Conservation (phyloP, 2,329 filamentous ascomycete species). For the Botrytis porri region DNA sequence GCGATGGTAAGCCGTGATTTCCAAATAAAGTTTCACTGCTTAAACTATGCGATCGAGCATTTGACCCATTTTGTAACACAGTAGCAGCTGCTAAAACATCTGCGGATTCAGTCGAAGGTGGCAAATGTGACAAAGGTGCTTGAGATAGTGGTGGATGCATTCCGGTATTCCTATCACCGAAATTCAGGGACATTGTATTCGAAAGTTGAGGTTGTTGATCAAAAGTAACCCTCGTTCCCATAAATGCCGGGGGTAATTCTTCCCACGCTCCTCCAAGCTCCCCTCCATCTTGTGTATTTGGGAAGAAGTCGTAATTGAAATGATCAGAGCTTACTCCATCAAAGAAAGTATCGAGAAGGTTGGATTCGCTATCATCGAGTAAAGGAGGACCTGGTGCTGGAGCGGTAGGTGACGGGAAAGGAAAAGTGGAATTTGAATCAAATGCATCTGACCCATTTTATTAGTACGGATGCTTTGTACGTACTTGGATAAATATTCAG, state of each 20-base stretch:
- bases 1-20: slow-evolving; percentile 21
- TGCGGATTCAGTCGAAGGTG: slow-evolving; percentile 40
- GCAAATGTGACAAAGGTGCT: slow-evolving; percentile 21
- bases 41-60: slow-evolving; percentile 34
- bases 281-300: slow-evolving; percentile 46
- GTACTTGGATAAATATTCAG: not conserved
- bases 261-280: slow-evolving; percentile 51
- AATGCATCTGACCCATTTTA: slow-evolving; percentile 43
- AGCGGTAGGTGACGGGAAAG: slow-evolving; percentile 55
- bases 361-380: slow-evolving; percentile 60
- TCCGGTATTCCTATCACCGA: slow-evolving; percentile 24
- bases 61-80: slow-evolving; percentile 46
- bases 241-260: slow-evolving; percentile 61
- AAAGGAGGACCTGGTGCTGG: slow-evolving; percentile 63
- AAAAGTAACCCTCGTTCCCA: slow-evolving; percentile 63
- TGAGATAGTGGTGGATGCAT: slow-evolving; percentile 22
- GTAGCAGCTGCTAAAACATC: slow-evolving; percentile 62
- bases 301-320: slow-evolving; percentile 48
- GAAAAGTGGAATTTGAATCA: slow-evolving; percentile 44
- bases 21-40: slow-evolving; percentile 31
- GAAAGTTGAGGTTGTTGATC: slow-evolving; percentile 44
- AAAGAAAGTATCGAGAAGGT: slow-evolving; percentile 57
- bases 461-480: slow-evolving; percentile 8
- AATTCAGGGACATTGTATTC: slow-evolving; percentile 28
- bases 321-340: slow-evolving; percentile 52